phyloP scores from a whole-genome alignment of 2,329 filamentous ascomycete genomes.

The Penicillium decumbens region DNA sequence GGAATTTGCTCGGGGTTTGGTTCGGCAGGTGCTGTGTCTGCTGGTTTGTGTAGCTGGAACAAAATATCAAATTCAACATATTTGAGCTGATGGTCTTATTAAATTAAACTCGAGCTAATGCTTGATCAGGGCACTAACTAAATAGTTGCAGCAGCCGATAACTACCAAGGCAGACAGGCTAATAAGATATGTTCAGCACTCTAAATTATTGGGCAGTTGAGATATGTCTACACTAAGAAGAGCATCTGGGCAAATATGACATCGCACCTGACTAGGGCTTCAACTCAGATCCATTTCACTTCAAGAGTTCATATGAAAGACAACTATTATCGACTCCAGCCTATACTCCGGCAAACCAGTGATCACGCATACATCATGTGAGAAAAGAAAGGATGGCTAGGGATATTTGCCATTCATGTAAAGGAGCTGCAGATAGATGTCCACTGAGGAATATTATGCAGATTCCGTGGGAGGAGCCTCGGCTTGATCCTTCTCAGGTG shows the following conservation, averaged over 20 bases:
- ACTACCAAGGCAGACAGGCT: too few species aligned
- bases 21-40: not conserved
- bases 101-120: too few species aligned
- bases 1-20: constrained; percentile 5
- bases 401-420: not conserved
- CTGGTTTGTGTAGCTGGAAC: constrained; percentile 2
- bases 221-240: too few species aligned
- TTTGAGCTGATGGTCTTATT: not conserved
- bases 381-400: not conserved
- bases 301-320: not conserved
- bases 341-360: constrained; percentile 1
- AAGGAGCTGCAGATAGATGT: not conserved
- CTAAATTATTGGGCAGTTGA: too few species aligned
- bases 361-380: constrained; percentile 1
- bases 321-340: not conserved
- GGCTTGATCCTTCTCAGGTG: constrained; percentile 1
- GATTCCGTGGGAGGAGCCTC: constrained; percentile 4
- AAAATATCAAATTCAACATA: constrained; percentile 14
- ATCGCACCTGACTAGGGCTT: not conserved
- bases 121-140: too few species aligned
- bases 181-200: too few species aligned
- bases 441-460: not conserved
- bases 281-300: not conserved
- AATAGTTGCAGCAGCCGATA: too few species aligned
- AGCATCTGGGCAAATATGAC: too few species aligned